Percentiles rank a stretch among this genome's conserved stretches.
Evolutionary conservation across 257 asterid genomes (phyloP).

Genomic region (Lycium ferocissimum): DNA sequence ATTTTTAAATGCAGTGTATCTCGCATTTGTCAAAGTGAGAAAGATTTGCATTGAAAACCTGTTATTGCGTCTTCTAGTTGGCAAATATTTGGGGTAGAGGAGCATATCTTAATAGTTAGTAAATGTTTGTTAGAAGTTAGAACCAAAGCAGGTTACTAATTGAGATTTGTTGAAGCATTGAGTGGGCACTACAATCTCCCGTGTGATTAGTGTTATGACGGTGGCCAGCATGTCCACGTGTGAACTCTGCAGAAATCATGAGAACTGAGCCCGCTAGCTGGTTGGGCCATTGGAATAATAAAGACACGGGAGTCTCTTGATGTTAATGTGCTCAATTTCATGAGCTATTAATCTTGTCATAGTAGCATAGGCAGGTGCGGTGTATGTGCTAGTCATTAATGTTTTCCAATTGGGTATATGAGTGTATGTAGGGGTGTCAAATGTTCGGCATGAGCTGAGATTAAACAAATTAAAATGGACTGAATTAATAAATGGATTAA

Average conservation of each 20-base stretch:
- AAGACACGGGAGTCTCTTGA: not conserved
- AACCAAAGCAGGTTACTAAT: not conserved
- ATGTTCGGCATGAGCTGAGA: too few relatives aligned
- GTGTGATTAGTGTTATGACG: conserved; percentile 18
- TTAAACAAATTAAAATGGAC: too few relatives aligned
- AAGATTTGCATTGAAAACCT: not conserved
- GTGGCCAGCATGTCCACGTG: conserved; percentile 17
- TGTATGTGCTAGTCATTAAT: too few relatives aligned
- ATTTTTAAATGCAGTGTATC: not conserved
- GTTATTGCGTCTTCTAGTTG: not conserved
- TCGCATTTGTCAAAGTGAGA: not conserved
- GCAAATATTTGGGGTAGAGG: not conserved
- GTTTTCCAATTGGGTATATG: too few relatives aligned
- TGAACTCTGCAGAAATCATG: not conserved
- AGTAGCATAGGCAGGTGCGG: too few relatives aligned
- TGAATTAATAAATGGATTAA: too few relatives aligned
- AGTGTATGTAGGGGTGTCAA: too few relatives aligned
- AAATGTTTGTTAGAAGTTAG: not conserved
- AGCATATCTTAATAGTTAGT: not conserved
- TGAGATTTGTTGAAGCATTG: not conserved
- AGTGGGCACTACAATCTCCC: not conserved
- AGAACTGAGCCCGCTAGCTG: not conserved
- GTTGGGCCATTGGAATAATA: not conserved
- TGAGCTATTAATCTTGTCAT: too few relatives aligned
- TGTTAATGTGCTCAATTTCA: not conserved